phyloP scores from a whole-genome alignment of 768 basidiomycete genomes.

The Tricholoma matsutake region DNA sequence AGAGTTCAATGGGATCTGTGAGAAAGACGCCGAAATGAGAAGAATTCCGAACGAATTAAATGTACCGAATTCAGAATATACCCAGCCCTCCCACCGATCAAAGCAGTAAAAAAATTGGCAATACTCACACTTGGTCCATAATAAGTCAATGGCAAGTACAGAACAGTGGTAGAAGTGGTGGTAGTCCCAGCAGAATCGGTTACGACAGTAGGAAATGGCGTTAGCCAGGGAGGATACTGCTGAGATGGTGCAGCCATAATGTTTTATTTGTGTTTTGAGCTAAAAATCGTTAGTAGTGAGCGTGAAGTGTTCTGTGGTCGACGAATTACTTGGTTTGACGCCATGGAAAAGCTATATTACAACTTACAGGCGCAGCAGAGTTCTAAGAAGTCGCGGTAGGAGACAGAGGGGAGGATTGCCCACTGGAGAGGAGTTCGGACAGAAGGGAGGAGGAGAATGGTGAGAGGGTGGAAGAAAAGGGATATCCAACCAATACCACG shows the following conservation, averaged over 20 bases:
- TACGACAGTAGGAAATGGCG: slow-evolving; percentile 48
- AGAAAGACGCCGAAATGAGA: background rate
- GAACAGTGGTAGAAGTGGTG: slow-evolving; percentile 52
- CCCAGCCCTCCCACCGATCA: background rate
- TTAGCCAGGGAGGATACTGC: slow-evolving; percentile 70
- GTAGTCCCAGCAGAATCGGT: slow-evolving; percentile 52
- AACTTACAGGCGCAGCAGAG: background rate
- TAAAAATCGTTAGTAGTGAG: slow-evolving; percentile 43
- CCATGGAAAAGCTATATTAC: background rate
- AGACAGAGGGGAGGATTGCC: slow-evolving; percentile 2
- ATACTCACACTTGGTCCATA: slow-evolving; percentile 76
- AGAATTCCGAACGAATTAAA: background rate
- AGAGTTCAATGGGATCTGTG: slow-evolving; percentile 73
- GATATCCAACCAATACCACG: slow-evolving; percentile 19
- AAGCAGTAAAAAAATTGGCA: background rate
- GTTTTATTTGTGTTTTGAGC: slow-evolving; percentile 13
- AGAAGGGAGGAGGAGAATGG: slow-evolving; percentile 9
- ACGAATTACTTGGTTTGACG: background rate
- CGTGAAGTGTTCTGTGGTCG: slow-evolving; percentile 28
- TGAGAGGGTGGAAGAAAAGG: background rate
- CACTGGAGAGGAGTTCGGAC: slow-evolving; percentile 1
- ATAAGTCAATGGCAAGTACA: slow-evolving; percentile 74
- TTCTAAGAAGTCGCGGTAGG: slow-evolving; percentile 4
- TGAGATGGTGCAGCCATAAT: slow-evolving; percentile 63
- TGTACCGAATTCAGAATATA: background rate